Evolutionary conservation across 108 stramenopile genomes (phyloP), one percentile per base, ranked within the genome.

Genomic region (Cyclotella sp.): DNA sequence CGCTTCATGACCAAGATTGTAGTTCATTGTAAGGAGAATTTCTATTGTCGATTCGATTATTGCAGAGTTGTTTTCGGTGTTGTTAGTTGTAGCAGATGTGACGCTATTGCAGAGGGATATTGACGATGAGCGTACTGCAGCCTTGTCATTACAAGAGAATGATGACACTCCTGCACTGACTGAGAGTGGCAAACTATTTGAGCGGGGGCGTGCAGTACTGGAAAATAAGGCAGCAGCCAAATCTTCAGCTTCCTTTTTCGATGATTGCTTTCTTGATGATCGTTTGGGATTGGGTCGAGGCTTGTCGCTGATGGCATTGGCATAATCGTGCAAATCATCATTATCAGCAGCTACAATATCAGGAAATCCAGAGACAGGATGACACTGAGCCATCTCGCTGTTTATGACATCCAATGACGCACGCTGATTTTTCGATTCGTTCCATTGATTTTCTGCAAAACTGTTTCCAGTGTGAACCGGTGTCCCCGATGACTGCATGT

Each of bases 11-110:
- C 81, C 58, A 29, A 93, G 40, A 10, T 88, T 81, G 16, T 47
- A 63, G 65, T 93, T 90, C 88, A 92, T 88, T 19, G 86, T 80
- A 1, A 88, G 62, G 29, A 92, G 81, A 69, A 92, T 86, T 41
- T 92, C 87, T 13, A 81, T 76, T 22, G 88, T 88, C 4, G 88
- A 86, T 76, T 77, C 64, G 26, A 86, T 61, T 11, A 76, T 26
- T 22, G 58, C 68, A 22, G 75, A 76, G 41, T 70, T 68, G 14
- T 21, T 34, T 7, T 47, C 53, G 14, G 42, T 72, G 55, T 8
- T 72, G 26, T 59, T 0, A n/a, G 60, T 53, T 10, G 68, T 58
- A n/a, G 68, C 41, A 5, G 69, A 53, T 40, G 76, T 63, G 12
- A 18, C 52, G 14, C 26, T 53, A 21, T 49, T 44, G 26, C 22